Evolutionary conservation across 2,329 filamentous ascomycete genomes (phyloP).

Genomic region (Zymoseptoria pseudotritici): DNA sequence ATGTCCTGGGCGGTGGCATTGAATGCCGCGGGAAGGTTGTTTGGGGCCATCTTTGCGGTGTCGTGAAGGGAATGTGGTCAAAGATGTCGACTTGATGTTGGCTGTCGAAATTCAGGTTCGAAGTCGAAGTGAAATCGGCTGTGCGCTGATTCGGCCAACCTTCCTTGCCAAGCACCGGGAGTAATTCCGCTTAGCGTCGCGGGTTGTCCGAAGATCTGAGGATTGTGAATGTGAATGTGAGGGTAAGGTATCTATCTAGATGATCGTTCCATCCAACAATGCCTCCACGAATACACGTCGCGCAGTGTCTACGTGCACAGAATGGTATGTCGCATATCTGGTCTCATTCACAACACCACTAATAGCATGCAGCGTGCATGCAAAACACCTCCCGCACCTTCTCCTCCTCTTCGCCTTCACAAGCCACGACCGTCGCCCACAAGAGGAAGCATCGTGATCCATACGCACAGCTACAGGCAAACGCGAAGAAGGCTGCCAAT

Average conservation of each 20-base stretch:
- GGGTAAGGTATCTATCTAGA: background rate
- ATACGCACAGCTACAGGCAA: slow-evolving; percentile 71
- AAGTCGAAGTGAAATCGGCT: background rate
- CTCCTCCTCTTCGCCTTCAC: slow-evolving; percentile 58
- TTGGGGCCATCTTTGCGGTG: slow-evolving; percentile 76
- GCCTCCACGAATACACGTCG: slow-evolving; percentile 42
- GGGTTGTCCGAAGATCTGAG: slow-evolving; percentile 1
- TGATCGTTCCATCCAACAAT: slow-evolving; percentile 22
- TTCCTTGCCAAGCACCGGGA: background rate
- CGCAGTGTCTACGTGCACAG: slow-evolving; percentile 37
- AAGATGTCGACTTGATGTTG: slow-evolving; percentile 2
- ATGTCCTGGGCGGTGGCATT: slow-evolving; percentile 97
- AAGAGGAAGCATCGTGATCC: slow-evolving; percentile 66
- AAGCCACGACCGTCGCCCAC: slow-evolving; percentile 50
- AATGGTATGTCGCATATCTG: slow-evolving; percentile 24
- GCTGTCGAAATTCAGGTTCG: background rate
- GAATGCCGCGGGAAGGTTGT: slow-evolving; percentile 90
- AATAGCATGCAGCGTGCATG: slow-evolving; percentile 9
- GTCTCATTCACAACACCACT: background rate
- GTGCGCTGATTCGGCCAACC: background rate
- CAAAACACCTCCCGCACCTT: slow-evolving; percentile 30
- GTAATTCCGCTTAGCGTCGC: background rate
- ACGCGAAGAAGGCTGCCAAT: slow-evolving; percentile 78
- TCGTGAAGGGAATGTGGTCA: slow-evolving; percentile 7
- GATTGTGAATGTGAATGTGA: slow-evolving; percentile 1